These are phyloP conservation scores for Gardenia jasminoides DNA, from an alignment of 257 asterid species.

Conservation along the genomic window DNA sequence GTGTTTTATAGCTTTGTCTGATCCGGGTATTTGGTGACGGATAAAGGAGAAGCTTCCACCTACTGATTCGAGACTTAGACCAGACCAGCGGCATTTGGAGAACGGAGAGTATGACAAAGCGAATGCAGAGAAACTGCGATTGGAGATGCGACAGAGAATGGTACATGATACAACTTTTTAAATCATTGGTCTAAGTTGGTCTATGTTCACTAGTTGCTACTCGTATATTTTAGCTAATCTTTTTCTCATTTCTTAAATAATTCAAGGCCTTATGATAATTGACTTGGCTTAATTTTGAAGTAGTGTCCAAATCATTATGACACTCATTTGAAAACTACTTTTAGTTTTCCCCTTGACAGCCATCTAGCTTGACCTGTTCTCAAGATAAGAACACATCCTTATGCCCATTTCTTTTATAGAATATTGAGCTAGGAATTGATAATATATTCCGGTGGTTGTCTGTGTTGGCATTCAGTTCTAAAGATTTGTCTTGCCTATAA, in stretches of 20 bases:
- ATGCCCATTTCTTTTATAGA: not conserved
- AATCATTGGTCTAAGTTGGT: not conserved
- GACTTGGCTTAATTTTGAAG: not conserved
- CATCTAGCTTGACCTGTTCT: not conserved
- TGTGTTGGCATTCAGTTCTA: not conserved
- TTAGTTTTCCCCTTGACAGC: not conserved
- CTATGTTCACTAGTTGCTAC: not conserved
- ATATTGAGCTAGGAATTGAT: not conserved
- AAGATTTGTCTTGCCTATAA: not conserved
- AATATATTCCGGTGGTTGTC: not conserved
- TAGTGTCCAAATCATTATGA: not conserved
- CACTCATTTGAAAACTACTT: not conserved
- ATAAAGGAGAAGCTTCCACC: conserved; percentile 96
- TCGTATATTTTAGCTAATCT: too few species aligned
- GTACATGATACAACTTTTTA: conserved; percentile 27
- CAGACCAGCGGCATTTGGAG: conserved; percentile 88
- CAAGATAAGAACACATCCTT: not conserved
- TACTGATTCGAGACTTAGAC: conserved; percentile 92
- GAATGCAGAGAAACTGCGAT: conserved; percentile 75
- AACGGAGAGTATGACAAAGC: conserved; percentile 90
- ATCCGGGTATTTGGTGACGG: conserved; percentile 47
- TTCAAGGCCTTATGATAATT: not conserved
- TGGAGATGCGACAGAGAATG: conserved; percentile 90
- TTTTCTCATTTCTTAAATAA: not conserved
- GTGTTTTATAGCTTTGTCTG: conserved; percentile 48